Base-by-base conservation (phyloP, 2,329 filamentous ascomycete genomes). In the Paracoccidioides lutzii region DNA sequence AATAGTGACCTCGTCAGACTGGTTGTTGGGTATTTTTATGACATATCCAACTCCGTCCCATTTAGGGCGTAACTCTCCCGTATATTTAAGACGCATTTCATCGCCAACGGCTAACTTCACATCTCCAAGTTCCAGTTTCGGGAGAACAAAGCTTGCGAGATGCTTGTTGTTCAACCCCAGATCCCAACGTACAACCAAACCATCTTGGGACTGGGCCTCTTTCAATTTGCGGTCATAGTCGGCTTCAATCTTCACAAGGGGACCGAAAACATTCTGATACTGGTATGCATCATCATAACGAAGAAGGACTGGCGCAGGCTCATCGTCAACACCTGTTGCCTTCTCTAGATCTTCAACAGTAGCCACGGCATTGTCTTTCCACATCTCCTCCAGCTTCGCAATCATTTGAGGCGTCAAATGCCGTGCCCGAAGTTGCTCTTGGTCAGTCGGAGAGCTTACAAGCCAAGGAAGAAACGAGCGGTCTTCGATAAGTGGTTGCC, bases 41-140 rank as follows among this genome's bases (percentile, higher is more conserved):
- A 98, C 93, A 71, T 98, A 98, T 61, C 93, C 93, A 38, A 98
- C 93, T 41, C 93, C 93, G 69, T 98, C 93, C 93, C 93, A 98
- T 57, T 88, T 83, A 12, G 87, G 81, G 44, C 90, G 87, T 52
- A 98, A 78, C 71, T 97, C 93, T 62, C 94, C 93, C 62, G 89
- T 94, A 74, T 98, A 98, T 63, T 93, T 89, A 60, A 98, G 78
- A 45, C 93, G 87, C 93, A 98, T 98, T 71, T 98, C 93, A 67
- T 98, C 93, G 59, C 93, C 93, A 22, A 98, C 93, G 2, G 93
- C 93, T 63, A 98, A 80, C 73, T 98, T 98, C 63, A 98, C 93
- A 71, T 98, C 93, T 55, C 93, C 93, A 33, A 95, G 84, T 73
- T 98, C 93, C 53, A 98, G 87, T 73, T 98, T 98, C 50, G 93